phyloP scores from a whole-genome alignment of 495 filamentous ascomycete genomes.

The Penicillium ucsense region DNA sequence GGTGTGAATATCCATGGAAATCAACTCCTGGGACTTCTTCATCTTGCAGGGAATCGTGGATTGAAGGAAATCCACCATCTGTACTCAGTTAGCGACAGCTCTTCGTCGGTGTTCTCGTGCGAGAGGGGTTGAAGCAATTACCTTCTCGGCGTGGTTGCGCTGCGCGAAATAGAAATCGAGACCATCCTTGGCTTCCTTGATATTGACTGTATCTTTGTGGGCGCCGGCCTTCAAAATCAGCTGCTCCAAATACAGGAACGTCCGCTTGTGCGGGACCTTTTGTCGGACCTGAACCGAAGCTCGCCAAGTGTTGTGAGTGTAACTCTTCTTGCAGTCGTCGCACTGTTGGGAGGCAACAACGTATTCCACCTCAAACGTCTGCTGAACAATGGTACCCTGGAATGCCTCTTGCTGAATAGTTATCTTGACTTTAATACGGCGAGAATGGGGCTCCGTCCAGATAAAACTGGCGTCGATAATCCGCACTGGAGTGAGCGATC shows the following conservation, averaged over 20 bases:
- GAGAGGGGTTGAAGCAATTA: not conserved
- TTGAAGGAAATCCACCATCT: slow-evolving; percentile 77
- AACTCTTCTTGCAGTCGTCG: slow-evolving; percentile 37
- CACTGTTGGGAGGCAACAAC: slow-evolving; percentile 84
- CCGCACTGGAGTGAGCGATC: slow-evolving; percentile 51
- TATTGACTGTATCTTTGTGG: slow-evolving; percentile 90
- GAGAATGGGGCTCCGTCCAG: slow-evolving; percentile 95
- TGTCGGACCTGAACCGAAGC: slow-evolving; percentile 88
- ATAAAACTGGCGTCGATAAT: slow-evolving; percentile 94
- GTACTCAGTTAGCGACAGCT: not conserved
- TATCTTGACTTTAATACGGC: slow-evolving; percentile 83
- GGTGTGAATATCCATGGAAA: slow-evolving; percentile 88
- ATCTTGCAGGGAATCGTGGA: slow-evolving; percentile 58
- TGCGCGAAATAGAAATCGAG: slow-evolving; percentile 91
- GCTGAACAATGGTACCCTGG: slow-evolving; percentile 72
- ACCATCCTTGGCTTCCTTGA: slow-evolving; percentile 88
- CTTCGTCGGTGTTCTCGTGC: not conserved
- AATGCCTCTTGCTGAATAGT: slow-evolving; percentile 77
- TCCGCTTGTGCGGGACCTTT: slow-evolving; percentile 94
- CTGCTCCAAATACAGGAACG: slow-evolving; percentile 94
- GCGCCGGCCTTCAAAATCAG: slow-evolving; percentile 88
- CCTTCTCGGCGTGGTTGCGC: slow-evolving; percentile 79
- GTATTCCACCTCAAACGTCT: slow-evolving; percentile 90
- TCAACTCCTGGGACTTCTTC: slow-evolving; percentile 88
- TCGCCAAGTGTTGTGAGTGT: slow-evolving; percentile 83